Evolutionary conservation across 441 rosid species (phyloP).

Genomic region (Populus hybrid): DNA sequence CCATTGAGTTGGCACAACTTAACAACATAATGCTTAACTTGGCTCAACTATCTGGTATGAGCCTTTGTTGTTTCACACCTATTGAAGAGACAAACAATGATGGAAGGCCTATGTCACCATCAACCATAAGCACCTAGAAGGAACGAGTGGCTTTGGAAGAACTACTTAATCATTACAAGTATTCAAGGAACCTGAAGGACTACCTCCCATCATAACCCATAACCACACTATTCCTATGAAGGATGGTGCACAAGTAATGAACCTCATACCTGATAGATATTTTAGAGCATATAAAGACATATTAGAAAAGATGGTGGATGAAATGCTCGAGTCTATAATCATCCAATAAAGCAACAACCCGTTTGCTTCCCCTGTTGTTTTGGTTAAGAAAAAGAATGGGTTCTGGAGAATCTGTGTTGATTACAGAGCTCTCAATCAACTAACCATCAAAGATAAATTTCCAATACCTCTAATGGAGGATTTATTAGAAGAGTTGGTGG

Average conservation of each 20-base stretch:
- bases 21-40: background rate
- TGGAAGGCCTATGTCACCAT: fast-evolving
- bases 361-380: background rate
- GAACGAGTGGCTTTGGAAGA: fast-evolving
- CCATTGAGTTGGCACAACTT: background rate
- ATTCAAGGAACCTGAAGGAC: background rate
- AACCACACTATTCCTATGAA: background rate
- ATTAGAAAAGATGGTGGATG: background rate
- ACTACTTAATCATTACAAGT: fast-evolving
- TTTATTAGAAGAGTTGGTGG: background rate
- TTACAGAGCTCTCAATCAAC: background rate
- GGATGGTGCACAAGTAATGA: background rate
- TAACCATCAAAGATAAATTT: background rate
- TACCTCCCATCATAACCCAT: background rate
- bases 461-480: background rate
- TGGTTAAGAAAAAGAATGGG: background rate
- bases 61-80: too few species aligned
- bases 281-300: background rate
- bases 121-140: fast-evolving
- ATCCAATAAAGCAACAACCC: background rate
- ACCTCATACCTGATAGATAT: background rate
- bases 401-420: background rate
- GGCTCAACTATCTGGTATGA: background rate
- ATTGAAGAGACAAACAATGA: fast-evolving
- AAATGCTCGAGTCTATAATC: background rate